These are phyloP conservation scores for Plantago coronopus DNA, from an alignment of 305 asterid species.

Conservation along the genomic window DNA sequence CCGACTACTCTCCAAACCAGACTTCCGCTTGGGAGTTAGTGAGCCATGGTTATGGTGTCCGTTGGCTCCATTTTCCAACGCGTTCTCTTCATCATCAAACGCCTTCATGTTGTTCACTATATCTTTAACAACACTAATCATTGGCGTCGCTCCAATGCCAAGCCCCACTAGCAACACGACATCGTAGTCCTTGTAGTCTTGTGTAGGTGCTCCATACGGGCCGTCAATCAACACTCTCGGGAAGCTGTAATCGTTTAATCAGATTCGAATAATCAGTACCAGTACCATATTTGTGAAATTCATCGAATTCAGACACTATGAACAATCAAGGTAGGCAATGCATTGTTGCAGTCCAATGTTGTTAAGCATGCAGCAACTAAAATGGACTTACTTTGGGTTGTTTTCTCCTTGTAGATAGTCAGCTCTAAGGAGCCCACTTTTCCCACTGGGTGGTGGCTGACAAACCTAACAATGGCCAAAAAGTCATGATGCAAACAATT, in stretches of 20 bases:
- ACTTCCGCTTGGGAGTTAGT: neutral
- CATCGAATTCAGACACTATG: no score
- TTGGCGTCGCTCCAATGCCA: conserved; percentile 66
- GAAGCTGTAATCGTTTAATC: conserved; percentile 29
- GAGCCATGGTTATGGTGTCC: neutral
- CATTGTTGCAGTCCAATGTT: no score
- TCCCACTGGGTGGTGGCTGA: conserved; percentile 66
- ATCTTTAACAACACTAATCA: conserved; percentile 59
- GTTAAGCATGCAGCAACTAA: neutral
- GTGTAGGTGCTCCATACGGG: conserved; percentile 72
- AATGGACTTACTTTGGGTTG: conserved; percentile 56
- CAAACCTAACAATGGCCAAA: conserved; percentile 53
- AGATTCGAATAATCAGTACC: neutral
- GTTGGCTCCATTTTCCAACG: conserved; percentile 10
- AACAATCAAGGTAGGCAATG: no score
- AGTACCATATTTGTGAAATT: neutral
- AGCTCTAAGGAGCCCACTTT: conserved; percentile 71
- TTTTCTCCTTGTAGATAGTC: conserved; percentile 57
- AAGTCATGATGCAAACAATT: conserved; percentile 18
- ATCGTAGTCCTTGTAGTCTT: conserved; percentile 50
- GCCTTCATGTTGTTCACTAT: conserved; percentile 44
- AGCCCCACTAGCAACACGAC: conserved; percentile 54
- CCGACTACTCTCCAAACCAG: neutral
- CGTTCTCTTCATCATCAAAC: conserved; percentile 47
- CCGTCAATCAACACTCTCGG: conserved; percentile 59